Evolutionary conservation across 2,329 filamentous ascomycete species (phyloP).

Genomic region (Mycocentrospora acerina): DNA sequence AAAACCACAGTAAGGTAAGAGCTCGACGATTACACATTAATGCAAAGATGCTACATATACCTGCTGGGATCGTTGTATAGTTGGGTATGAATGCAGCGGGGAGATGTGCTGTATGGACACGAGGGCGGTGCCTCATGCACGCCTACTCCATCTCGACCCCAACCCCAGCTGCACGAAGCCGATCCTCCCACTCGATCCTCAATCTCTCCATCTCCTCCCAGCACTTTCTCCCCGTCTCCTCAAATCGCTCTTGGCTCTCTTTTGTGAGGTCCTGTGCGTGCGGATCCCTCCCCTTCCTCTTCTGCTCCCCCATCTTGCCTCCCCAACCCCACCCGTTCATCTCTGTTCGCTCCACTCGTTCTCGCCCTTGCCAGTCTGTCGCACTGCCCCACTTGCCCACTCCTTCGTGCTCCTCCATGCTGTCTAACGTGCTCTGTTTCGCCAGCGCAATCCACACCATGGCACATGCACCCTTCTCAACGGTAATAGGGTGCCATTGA

Average conservation of each 20-base stretch:
- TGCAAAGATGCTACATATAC: neutral
- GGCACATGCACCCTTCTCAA: conserved; percentile 75
- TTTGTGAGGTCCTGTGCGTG: conserved; percentile 61
- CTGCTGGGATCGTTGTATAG: conserved; percentile 1
- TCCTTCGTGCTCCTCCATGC: conserved; percentile 51
- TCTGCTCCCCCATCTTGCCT: conserved; percentile 56
- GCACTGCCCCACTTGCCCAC: conserved; percentile 83
- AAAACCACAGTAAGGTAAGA: no score
- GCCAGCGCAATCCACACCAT: conserved; percentile 78
- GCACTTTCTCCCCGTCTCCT: conserved; percentile 59
- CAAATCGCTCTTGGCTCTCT: conserved; percentile 63
- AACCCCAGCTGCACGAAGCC: conserved; percentile 41
- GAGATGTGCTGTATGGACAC: neutral
- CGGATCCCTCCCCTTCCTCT: conserved; percentile 57
- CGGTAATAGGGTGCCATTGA: conserved; percentile 79
- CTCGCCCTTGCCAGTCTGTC: conserved; percentile 59
- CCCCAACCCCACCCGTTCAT: conserved; percentile 80
- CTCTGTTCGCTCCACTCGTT: conserved; percentile 73
- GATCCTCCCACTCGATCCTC: conserved; percentile 62
- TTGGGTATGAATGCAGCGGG: no score
- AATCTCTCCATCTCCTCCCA: conserved; percentile 75
- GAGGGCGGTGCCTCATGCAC: neutral
- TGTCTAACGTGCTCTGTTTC: conserved; percentile 62
- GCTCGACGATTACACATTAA: neutral
- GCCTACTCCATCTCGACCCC: conserved; percentile 35